These are phyloP conservation scores for Salvia hispanica DNA, from an alignment of 257 asterid genomes.

Conservation along the genomic window DNA sequence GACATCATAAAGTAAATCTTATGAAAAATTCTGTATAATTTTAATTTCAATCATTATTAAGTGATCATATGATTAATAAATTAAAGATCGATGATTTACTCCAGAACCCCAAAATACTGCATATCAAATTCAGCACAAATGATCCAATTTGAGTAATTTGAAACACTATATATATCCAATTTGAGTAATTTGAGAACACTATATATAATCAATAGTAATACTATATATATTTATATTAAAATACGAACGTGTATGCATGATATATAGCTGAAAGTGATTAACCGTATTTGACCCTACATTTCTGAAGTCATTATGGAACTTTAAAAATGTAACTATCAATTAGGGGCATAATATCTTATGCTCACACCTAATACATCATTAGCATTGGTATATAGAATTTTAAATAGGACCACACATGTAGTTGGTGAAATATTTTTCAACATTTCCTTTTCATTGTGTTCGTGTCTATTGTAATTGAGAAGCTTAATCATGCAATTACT, in stretches of 20 bases:
- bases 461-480: neutral
- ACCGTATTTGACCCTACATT: neutral
- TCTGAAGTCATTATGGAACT: neutral
- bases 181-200: neutral
- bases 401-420: neutral
- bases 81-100: too few species aligned
- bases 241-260: neutral
- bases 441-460: neutral
- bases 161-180: neutral
- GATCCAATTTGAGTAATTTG: neutral
- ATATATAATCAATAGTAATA: too few species aligned
- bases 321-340: conserved; percentile 7
- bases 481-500: neutral
- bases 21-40: too few species aligned
- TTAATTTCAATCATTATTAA: too few species aligned
- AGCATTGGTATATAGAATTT: neutral
- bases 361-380: conserved; percentile 7
- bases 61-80: too few species aligned
- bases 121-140: neutral
- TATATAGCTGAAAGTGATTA: neutral
- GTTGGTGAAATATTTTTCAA: neutral
- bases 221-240: neutral
- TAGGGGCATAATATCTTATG: neutral
- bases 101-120: too few species aligned
- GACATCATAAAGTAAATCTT: too few species aligned